Evolutionary conservation across 2,329 filamentous ascomycete genomes (phyloP), one percentile per base, ranked within the genome.

Genomic region (Botryotinia globosa): DNA sequence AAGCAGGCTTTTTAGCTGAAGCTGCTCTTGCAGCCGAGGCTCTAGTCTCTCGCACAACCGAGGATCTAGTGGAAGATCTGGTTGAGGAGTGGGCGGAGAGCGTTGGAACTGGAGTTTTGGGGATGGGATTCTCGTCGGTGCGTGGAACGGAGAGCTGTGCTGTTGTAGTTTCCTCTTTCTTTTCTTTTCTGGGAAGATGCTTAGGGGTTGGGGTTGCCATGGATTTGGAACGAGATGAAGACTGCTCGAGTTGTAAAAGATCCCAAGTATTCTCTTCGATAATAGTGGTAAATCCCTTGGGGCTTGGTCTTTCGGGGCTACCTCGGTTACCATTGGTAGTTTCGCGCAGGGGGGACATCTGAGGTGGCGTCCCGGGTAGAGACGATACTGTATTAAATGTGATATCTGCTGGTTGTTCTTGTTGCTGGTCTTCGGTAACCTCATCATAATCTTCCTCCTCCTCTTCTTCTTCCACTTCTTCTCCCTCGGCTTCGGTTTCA

Each of bases 191-290:
- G 10, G 34, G 61, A 22, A 62, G n/a, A 20, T 73, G 63, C 45
- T 74, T 75, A 45, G 77, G 75, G 29, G 74, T 76, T 1, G 78
- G 77, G 48, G 78, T 73, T 34, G 68, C 73, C 73, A 81, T 82
- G 8, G 63, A 48, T 54, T 66, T 74, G 74, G 81, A 81, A 45
- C 78, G 77, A 16, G 82, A 81, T 6, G 83, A 79, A 68, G 81
- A 72, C 7, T 81, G 77, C 29, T 80, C 75, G 70, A 83, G 77
- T 74, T 81, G 80, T 0, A 80, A 79, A 1, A 85, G 76, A 22
- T 87, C 85, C 75, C 81, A 82, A 0, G 83, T 83, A 37, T 84
- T 85, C 73, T 87, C 86, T 75, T 87, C 85, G 1, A 83, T 73
- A 42, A 85, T 85, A 1, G 85, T 83, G 0, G 82, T 82, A 74